Conservation (phyloP, 2,329 filamentous ascomycete species). For the Karstenula rhodostoma region DNA sequence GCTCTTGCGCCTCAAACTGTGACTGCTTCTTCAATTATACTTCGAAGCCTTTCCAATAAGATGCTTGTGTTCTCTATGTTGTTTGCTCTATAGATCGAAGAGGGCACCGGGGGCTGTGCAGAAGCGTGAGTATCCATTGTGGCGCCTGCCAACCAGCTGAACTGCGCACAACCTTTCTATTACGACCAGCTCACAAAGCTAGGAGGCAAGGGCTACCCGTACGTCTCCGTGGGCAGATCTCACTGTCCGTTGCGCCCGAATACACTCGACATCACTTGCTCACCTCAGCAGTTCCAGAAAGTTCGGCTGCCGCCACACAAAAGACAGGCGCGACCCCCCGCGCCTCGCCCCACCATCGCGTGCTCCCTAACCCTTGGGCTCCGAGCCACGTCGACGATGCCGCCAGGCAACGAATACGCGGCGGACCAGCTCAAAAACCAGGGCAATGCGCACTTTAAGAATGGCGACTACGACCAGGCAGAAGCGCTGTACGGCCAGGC, state of each 20-base stretch:
- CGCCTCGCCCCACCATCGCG: conserved; percentile 10
- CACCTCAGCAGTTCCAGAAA: conserved; percentile 21
- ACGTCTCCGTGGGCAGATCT: background rate
- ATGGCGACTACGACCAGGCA: conserved; percentile 70
- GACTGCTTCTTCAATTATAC: background rate
- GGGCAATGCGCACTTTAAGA: conserved; percentile 71
- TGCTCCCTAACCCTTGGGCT: conserved; percentile 12
- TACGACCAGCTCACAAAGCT: background rate
- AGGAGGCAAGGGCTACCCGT: background rate
- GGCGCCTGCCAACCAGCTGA: background rate
- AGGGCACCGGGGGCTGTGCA: background rate
- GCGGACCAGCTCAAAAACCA: conserved; percentile 59
- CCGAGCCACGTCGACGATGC: conserved; percentile 23
- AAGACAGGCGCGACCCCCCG: conserved; percentile 7
- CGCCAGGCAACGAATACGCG: conserved; percentile 46
- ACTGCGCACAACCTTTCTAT: background rate
- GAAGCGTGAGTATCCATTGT: background rate
- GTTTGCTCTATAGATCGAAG: background rate
- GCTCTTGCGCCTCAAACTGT: background rate
- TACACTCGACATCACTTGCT: conserved; percentile 2
- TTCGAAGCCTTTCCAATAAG: background rate
- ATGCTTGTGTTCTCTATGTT: background rate
- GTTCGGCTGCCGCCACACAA: conserved; percentile 12
- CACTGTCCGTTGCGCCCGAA: background rate
- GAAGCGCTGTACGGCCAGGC: conserved; percentile 78